Evolutionary conservation across 495 filamentous ascomycete genomes (phyloP).

Genomic region (Extremus antarcticus): DNA sequence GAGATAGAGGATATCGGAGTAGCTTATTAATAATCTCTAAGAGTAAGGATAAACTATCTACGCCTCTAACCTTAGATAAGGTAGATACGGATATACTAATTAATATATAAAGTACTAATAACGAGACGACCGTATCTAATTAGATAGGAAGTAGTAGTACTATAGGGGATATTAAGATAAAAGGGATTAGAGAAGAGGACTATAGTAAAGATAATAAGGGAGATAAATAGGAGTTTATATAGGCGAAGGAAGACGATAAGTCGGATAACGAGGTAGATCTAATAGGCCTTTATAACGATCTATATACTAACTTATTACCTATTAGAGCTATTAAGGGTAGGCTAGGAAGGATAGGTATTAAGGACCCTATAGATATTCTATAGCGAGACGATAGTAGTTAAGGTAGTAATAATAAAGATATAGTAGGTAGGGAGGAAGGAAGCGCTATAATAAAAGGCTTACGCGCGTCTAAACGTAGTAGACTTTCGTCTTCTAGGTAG

Average conservation of each 20-base stretch:
- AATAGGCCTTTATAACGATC: no score
- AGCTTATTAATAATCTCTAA: no score
- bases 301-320: no score
- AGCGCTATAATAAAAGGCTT: no score
- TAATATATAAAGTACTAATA: conserved; percentile 2
- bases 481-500: neutral
- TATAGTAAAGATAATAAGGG: no score
- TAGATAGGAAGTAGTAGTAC: neutral
- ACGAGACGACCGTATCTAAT: neutral
- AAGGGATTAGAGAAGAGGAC: no score
- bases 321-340: neutral
- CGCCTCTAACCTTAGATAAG: no score
- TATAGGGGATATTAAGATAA: neutral
- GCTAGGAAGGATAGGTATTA: neutral
- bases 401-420: neutral
- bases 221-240: no score
- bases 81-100: neutral
- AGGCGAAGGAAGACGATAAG: no score
- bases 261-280: no score
- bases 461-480: neutral
- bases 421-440: no score
- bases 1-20: no score
- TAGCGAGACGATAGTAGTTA: neutral
- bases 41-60: neutral
- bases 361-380: neutral